Conservation (phyloP, 805 yeast genomes). For the Vanderwaltozyma polyspora region DNA sequence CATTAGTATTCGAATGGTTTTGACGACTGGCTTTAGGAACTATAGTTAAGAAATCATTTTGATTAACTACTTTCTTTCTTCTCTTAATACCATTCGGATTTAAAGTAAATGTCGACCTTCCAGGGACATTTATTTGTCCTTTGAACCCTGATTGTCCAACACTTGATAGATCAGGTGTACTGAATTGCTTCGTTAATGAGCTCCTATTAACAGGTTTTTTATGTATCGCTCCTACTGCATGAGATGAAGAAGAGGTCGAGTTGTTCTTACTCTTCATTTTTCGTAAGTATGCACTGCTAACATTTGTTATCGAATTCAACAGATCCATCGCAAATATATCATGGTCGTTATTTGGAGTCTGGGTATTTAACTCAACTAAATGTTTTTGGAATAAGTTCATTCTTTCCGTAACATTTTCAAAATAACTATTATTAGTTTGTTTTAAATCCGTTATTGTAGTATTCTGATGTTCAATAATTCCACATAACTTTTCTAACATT, state of each 20-base stretch:
- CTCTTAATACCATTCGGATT: conserved; percentile 26
- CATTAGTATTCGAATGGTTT: not conserved
- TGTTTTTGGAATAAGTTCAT: not conserved
- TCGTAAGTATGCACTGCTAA: conserved; percentile 19
- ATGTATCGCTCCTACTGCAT: not conserved
- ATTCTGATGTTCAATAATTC: conserved; percentile 16
- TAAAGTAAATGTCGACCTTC: conserved; percentile 14
- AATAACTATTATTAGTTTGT: conserved; percentile 2
- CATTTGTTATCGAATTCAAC: conserved; percentile 21
- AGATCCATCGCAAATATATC: conserved; percentile 20
- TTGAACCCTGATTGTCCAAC: not conserved
- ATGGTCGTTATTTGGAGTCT: conserved; percentile 5
- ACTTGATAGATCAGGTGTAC: not conserved
- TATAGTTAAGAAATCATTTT: no score
- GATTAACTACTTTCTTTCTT: conserved; percentile 8
- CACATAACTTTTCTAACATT: conserved; percentile 18
- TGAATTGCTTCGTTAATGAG: not conserved
- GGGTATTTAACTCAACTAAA: conserved; percentile 1
- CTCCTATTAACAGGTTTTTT: not conserved
- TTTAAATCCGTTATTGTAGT: conserved; percentile 2
- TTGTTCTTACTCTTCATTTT: conserved; percentile 4
- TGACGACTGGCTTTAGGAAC: no score
- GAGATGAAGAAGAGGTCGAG: not conserved
- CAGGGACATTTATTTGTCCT: not conserved
- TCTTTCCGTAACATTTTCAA: not conserved